A percentile compares a stretch with the other conserved stretches of the same genome.
Evolutionary conservation across 768 basidiomycete genomes (phyloP).

Genomic region (Jaapia argillacea): DNA sequence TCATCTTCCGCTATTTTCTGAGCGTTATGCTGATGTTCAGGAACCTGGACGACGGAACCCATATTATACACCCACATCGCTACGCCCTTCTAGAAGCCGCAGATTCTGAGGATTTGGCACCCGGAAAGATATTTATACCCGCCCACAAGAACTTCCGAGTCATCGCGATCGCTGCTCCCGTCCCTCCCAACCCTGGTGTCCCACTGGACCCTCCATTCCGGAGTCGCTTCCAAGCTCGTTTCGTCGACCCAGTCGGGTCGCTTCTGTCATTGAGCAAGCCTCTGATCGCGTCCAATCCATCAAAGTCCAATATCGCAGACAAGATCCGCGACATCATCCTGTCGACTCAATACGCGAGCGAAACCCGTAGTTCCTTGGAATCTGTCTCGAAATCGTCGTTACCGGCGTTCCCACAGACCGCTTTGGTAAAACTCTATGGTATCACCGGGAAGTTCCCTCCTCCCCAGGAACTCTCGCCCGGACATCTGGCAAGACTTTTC

Average conservation of each 20-base stretch:
- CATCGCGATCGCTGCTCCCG: conserved; percentile 59
- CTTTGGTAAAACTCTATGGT: conserved; percentile 37
- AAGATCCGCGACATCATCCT: conserved; percentile 48
- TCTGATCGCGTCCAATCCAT: not conserved
- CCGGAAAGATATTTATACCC: conserved; percentile 42
- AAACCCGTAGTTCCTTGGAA: conserved; percentile 44
- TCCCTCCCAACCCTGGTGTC: conserved; percentile 58
- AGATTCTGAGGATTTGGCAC: conserved; percentile 9
- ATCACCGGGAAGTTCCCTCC: conserved; percentile 42
- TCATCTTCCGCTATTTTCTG: not conserved
- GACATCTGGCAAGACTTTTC: conserved; percentile 43
- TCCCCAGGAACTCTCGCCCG: conserved; percentile 26
- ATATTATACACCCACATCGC: conserved; percentile 57
- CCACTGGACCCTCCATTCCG: conserved; percentile 59
- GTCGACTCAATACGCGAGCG: conserved; percentile 53
- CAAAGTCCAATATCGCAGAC: conserved; percentile 18
- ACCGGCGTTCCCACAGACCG: conserved; percentile 57
- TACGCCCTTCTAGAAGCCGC: conserved; percentile 36
- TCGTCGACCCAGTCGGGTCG: conserved; percentile 50
- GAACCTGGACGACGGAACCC: conserved; percentile 63
- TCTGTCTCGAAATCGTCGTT: conserved; percentile 41
- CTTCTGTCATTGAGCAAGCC: conserved; percentile 29
- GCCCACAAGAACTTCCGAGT: conserved; percentile 62
- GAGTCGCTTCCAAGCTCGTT: conserved; percentile 60
- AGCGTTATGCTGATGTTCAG: conserved; percentile 17